Conservation (phyloP, 2,329 filamentous ascomycete genomes). For the Neonectria magnoliae region DNA sequence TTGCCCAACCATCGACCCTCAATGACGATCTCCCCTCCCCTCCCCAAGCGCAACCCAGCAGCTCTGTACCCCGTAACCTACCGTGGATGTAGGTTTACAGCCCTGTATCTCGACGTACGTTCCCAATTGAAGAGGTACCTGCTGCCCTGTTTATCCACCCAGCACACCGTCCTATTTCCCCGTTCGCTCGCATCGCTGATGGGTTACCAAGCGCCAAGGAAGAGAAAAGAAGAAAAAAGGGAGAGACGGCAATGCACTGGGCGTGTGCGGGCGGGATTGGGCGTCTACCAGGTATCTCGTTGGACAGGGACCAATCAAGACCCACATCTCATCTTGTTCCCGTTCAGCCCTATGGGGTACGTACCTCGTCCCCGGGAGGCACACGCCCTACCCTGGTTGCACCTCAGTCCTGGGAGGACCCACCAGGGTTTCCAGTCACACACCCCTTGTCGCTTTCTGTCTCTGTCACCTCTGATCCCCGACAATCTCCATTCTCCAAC, state of each 20-base stretch:
- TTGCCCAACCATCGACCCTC: slow-evolving; percentile 12
- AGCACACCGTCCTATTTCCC: neutral
- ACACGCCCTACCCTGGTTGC: slow-evolving; percentile 12
- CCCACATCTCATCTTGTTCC: slow-evolving; percentile 34
- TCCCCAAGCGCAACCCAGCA: neutral
- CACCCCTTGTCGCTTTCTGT: neutral
- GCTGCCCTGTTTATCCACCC: neutral
- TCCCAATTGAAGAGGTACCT: neutral
- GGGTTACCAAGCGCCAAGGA: neutral
- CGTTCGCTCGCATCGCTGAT: neutral
- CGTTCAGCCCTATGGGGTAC: slow-evolving; percentile 39
- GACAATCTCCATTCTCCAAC: slow-evolving; percentile 6
- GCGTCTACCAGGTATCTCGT: slow-evolving; percentile 16
- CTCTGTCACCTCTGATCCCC: neutral
- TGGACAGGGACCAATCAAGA: slow-evolving; percentile 23
- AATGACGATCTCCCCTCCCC: neutral
- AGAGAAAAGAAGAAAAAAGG: neutral
- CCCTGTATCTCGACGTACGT: neutral
- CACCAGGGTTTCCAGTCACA: slow-evolving; percentile 1
- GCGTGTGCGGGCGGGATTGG: neutral
- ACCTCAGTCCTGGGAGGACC: slow-evolving; percentile 16
- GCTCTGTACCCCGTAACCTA: neutral
- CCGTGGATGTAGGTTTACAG: neutral
- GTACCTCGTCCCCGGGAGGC: slow-evolving; percentile 3
- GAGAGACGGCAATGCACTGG: neutral